Conservation (phyloP, 108 stramenopile genomes). For the Nannochloropsis salina region DNA sequence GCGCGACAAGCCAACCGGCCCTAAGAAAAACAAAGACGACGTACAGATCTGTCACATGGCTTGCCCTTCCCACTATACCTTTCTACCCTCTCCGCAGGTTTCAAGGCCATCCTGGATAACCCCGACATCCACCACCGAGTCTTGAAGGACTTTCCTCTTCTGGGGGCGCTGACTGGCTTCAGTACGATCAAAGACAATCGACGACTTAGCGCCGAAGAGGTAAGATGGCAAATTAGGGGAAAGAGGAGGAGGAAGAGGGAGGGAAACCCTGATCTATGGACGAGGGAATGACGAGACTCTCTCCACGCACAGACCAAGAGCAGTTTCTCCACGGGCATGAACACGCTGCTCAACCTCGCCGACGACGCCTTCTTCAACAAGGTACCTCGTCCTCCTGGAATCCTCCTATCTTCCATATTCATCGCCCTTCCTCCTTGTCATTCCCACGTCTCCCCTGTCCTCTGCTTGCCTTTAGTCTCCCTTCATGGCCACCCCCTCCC, state of each 20-base stretch:
- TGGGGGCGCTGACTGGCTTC: not conserved
- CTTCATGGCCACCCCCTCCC: too few relatives aligned
- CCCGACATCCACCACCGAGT: not conserved
- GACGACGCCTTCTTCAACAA: conserved; percentile 8
- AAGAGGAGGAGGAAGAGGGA: not conserved
- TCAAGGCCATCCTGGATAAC: conserved; percentile 14
- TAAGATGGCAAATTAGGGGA: not conserved
- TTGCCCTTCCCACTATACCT: not conserved
- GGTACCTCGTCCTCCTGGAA: not conserved
- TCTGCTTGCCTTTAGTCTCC: too few relatives aligned
- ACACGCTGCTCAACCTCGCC: not conserved
- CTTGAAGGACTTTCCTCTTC: not conserved
- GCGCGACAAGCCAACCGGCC: too few relatives aligned
- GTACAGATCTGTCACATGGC: too few relatives aligned
- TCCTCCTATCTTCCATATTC: not conserved
- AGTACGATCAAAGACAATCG: not conserved
- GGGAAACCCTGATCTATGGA: not conserved
- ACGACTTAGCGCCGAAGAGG: not conserved
- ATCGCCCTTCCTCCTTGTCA: not conserved
- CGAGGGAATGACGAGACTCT: too few relatives aligned
- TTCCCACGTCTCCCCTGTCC: not conserved
- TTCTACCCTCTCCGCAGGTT: not conserved
- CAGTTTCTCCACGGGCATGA: not conserved
- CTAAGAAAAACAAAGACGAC: too few relatives aligned
- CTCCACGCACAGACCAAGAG: not conserved